Conservation (phyloP, 179 eudicot species). For the Beta corolliflora region DNA sequence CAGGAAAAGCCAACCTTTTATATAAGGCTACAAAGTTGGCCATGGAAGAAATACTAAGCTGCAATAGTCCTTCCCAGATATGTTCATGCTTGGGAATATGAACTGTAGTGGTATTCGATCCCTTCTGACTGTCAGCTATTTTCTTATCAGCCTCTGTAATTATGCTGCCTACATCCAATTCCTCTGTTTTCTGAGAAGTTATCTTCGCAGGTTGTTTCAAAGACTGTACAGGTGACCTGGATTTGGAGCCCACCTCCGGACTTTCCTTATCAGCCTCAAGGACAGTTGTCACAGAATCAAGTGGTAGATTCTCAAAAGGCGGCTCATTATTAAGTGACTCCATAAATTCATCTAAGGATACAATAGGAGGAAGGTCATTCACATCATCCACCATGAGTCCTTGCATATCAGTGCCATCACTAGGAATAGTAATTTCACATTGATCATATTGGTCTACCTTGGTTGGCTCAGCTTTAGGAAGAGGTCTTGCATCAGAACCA, state of each 20-base stretch:
- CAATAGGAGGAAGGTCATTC: slow-evolving; percentile 93
- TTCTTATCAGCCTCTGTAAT: slow-evolving; percentile 26
- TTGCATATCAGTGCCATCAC: slow-evolving; percentile 91
- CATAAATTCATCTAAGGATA: slow-evolving; percentile 93
- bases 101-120: slow-evolving; percentile 27
- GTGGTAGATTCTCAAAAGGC: slow-evolving; percentile 72
- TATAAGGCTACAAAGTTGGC: slow-evolving; percentile 58
- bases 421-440: slow-evolving; percentile 68
- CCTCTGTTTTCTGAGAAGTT: slow-evolving; percentile 30
- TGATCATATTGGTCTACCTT: slow-evolving; percentile 40
- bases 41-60: slow-evolving; percentile 59
- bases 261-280: slow-evolving; percentile 37
- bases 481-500: slow-evolving; percentile 23
- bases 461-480: slow-evolving; percentile 30
- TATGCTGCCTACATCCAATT: slow-evolving; percentile 26
- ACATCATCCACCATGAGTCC: slow-evolving; percentile 84
- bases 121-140: slow-evolving; percentile 30
- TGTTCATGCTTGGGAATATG: slow-evolving; percentile 38
- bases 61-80: slow-evolving; percentile 81
- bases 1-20: slow-evolving; percentile 56
- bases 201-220: slow-evolving; percentile 35
- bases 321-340: slow-evolving; percentile 93
- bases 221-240: slow-evolving; percentile 30
- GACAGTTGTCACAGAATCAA: slow-evolving; percentile 40
- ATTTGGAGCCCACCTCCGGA: slow-evolving; percentile 28